Base-by-base conservation (phyloP, 2,329 filamentous ascomycete species). In the Penicillium sclerotigenum region DNA sequence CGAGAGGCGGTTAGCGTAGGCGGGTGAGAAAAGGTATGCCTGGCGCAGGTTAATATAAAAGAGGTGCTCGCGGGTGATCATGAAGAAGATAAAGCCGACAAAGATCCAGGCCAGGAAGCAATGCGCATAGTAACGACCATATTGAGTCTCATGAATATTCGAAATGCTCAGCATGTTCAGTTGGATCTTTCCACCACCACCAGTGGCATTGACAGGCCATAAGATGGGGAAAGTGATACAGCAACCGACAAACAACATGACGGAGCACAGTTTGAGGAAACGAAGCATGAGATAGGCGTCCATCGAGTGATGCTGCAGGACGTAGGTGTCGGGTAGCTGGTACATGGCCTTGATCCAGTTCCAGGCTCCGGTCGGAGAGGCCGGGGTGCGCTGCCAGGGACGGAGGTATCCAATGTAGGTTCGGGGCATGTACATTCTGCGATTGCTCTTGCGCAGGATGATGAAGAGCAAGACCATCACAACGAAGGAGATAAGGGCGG, bases 1-100 rank as follows among this genome's bases (percentile, higher is more conserved):
- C 2, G 93, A 97, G 43, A 97, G 86, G 55, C 92, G 89, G 67
- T 87, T 88, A 51, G 91, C 83, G 71, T 95, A 95, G 46, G 89
- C 80, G 11, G 91, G 91, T 11, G 91, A 92, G 53, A 95, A 83
- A 38, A 95, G 84, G 75, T 95, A 97, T 0, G 93, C 93, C 75
- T 97, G 93, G 60, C 92, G 89, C 49, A 97, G 77, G 68, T 95
- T 96, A 78, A 97, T 88, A 75, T 90, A 96, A 81, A 87, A 96
- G 65, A 97, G 88, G 70, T 85, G 87, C 74, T 97, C 93, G 56
- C 93, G 84, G 54, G 91, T 88, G 60, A 97, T 85, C 68, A 90
- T 87, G 75, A 90, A 94, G 73, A 97, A 87, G 62, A 97, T 81
- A 70, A 97, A 97, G 43, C 84, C 84, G 73, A 89, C 91, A 75